Evolutionary conservation across 2,329 filamentous ascomycete species (phyloP).

Genomic region (Sclerotinia subarctica): DNA sequence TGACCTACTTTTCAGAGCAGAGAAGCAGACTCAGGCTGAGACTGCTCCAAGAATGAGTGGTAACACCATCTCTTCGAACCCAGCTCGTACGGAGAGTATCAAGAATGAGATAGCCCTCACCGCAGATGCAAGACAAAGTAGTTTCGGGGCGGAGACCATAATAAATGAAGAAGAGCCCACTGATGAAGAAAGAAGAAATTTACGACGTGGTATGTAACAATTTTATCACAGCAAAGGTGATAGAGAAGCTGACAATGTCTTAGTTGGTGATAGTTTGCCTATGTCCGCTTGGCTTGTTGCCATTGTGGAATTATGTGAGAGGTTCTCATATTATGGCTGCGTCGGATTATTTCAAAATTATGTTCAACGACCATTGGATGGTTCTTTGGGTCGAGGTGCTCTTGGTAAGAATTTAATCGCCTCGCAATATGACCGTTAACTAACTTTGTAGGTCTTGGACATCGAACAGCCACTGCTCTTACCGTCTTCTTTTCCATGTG

Average conservation of each 20-base stretch:
- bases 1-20: neutral
- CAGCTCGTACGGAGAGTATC: neutral
- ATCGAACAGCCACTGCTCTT: conserved; percentile 53
- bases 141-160: neutral
- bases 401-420: conserved; percentile 35
- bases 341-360: conserved; percentile 62
- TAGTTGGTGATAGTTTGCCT: conserved; percentile 18
- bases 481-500: conserved; percentile 50
- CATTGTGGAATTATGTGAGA: conserved; percentile 15
- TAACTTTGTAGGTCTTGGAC: conserved; percentile 45
- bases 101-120: conserved; percentile 5
- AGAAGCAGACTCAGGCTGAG: neutral
- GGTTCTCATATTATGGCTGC: conserved; percentile 62
- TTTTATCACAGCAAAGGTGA: neutral
- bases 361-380: conserved; percentile 46
- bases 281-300: conserved; percentile 19
- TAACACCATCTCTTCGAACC: neutral
- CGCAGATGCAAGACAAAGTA: neutral
- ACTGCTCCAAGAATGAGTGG: neutral
- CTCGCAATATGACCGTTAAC: neutral
- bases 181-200: neutral
- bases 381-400: conserved; percentile 42
- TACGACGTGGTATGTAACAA: conserved; percentile 4
- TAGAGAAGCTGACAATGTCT: neutral
- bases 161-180: neutral